Base-by-base conservation (phyloP, 495 filamentous ascomycete species). In the Hypoxylon fuscum region DNA sequence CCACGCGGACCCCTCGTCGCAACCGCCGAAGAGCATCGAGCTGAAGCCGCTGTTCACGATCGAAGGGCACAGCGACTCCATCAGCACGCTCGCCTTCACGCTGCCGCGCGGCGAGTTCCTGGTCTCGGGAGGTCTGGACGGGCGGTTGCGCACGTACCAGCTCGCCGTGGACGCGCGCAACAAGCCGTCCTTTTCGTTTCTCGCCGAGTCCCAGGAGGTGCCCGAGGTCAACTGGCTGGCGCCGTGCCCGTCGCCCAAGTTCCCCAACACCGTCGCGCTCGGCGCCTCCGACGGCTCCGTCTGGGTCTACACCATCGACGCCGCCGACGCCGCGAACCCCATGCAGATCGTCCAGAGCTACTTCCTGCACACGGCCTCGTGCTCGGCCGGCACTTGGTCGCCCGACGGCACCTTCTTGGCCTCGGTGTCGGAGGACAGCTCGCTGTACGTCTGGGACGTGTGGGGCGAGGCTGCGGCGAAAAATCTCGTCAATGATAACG, bases 211-310 rank as follows among this genome's bases (percentile, higher is more conserved):
- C 1, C 87, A 90, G 76, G 96, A 99, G 73, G 93, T 96, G 1
- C 88, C 94, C 59, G 94, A 97, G 74, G 88, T 99, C 59, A 96
- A 96, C 79, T 99, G 93, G 92, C 74, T 98, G 5, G 73, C 81
- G 0, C 79, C 91, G 0, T 96, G 90, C 71, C 94, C 94, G 2
- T 81, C 83, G 15, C 73, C 82, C 14, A 74, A 78, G 7, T 83
- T 89, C 69, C 83, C 87, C 20, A 96, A 97, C 73, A 86, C 90
- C n/a, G 69, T 99, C 61, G 96, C 96, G 0, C 74, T 98, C 17
- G 96, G 96, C 32, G 92, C 92, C 34, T 89, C 83, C n/a, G 94
- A 99, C 72, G 96, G 96, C 40, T 90, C 86, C 43, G 91, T 96
- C 5, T 99, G 96, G 96, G 89, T 99, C 5, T 95, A 97, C 76